Conservation (phyloP, 2,329 filamentous ascomycete genomes). For the Cytospora piceae region DNA sequence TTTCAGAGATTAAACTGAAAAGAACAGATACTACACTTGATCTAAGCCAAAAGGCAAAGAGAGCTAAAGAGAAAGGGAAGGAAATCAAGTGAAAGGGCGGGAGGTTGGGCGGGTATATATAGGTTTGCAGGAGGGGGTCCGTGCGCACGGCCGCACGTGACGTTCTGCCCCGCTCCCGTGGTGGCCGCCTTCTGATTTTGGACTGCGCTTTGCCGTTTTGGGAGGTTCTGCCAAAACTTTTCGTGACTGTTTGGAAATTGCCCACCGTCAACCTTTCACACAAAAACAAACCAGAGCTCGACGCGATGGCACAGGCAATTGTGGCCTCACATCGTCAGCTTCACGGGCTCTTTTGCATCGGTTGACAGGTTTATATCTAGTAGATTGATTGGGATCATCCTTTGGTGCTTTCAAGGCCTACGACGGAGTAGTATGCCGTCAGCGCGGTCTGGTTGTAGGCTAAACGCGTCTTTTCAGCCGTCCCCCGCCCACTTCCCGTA, state of each 20-base stretch:
- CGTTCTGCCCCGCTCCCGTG: neutral
- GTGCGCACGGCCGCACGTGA: neutral
- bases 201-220: neutral
- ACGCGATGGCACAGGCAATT: neutral
- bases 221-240: neutral
- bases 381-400: neutral
- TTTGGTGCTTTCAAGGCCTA: too few relatives aligned
- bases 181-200: constrained; percentile 7
- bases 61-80: constrained; percentile 12
- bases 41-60: constrained; percentile 51
- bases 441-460: neutral
- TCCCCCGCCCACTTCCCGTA: too few relatives aligned
- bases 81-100: constrained; percentile 1
- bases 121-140: neutral
- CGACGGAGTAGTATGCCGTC: neutral
- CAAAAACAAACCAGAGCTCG: neutral
- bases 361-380: neutral
- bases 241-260: neutral
- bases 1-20: constrained; percentile 85
- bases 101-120: constrained; percentile 4
- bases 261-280: neutral
- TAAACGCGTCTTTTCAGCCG: neutral
- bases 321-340: neutral
- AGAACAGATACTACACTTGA: constrained; percentile 83
- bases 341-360: neutral